phyloP scores from a whole-genome alignment of 495 filamentous ascomycete genomes.

The Bryoglossum gracile region DNA sequence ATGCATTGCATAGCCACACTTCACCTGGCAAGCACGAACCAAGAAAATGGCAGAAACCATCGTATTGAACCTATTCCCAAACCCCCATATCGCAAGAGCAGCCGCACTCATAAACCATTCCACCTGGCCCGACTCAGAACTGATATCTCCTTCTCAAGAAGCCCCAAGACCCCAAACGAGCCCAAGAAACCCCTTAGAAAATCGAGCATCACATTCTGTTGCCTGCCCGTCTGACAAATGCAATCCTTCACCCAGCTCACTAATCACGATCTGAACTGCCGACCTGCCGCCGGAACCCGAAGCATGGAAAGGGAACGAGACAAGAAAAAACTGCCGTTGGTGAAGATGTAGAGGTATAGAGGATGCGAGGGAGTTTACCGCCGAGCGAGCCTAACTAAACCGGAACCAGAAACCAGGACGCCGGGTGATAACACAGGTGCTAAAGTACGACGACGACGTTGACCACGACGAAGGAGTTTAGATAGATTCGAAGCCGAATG shows the following conservation, averaged over 20 bases:
- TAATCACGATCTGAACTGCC: too few relatives aligned
- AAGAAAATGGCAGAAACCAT: slow-evolving; percentile 23
- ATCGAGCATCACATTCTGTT: neutral
- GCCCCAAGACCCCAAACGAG: neutral
- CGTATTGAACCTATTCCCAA: slow-evolving; percentile 26
- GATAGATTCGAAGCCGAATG: slow-evolving; percentile 56
- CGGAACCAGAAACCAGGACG: slow-evolving; percentile 6
- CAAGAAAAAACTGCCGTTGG: slow-evolving; percentile 21
- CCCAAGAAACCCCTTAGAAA: neutral
- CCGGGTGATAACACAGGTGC: slow-evolving; percentile 2
- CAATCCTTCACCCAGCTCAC: neutral
- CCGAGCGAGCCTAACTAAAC: neutral
- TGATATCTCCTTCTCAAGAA: neutral
- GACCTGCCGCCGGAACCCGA: neutral
- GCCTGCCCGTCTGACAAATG: neutral
- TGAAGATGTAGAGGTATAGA: neutral
- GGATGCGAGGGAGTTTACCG: neutral
- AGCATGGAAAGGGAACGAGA: slow-evolving; percentile 5
- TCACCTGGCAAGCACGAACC: neutral
- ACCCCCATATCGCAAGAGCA: slow-evolving; percentile 14
- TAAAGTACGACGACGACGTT: neutral
- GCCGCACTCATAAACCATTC: neutral
- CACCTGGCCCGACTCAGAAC: neutral
- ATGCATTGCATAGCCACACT: neutral
- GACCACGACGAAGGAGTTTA: slow-evolving; percentile 5